Conservation (phyloP, 2,329 filamentous ascomycete species). For the Diaporthe amygdali region DNA sequence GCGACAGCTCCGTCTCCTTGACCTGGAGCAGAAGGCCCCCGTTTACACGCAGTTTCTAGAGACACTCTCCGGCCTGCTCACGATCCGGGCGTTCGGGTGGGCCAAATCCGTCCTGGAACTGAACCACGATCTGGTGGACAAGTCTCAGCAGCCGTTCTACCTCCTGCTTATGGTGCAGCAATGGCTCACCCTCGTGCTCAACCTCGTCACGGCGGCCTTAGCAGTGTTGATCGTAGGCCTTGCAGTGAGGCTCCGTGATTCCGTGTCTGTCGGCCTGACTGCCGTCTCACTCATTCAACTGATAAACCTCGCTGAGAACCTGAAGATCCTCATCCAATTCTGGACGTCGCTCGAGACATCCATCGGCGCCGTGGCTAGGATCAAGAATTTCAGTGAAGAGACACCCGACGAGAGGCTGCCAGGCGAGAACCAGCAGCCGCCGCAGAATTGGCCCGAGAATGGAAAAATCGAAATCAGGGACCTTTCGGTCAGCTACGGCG, state of each 20-base stretch:
- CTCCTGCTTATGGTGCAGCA: conserved; percentile 38
- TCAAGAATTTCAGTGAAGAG: conserved; percentile 34
- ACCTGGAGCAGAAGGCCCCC: conserved; percentile 49
- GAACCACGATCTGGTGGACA: conserved; percentile 37
- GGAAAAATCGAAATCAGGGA: conserved; percentile 39
- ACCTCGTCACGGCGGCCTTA: conserved; percentile 37
- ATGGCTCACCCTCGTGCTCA: conserved; percentile 40
- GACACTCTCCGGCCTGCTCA: conserved; percentile 46
- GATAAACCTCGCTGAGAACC: conserved; percentile 26
- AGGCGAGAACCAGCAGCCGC: conserved; percentile 28
- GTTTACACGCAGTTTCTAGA: conserved; percentile 52
- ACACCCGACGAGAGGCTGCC: conserved; percentile 35
- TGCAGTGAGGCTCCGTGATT: conserved; percentile 33
- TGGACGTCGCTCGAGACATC: conserved; percentile 36
- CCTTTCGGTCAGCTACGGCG: conserved; percentile 35
- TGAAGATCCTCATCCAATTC: conserved; percentile 35
- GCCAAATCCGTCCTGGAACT: conserved; percentile 38
- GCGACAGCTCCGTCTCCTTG: conserved; percentile 50
- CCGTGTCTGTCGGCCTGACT: conserved; percentile 37
- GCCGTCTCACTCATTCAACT: conserved; percentile 32
- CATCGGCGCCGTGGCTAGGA: conserved; percentile 38
- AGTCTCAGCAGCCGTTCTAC: conserved; percentile 39
- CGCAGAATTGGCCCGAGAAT: conserved; percentile 37
- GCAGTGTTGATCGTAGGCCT: conserved; percentile 37
- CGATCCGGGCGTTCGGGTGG: conserved; percentile 53